Percentiles rank a stretch among this genome's conserved stretches.
These are phyloP conservation scores for Musa acuminata DNA, from an alignment of 176 grass and related monocot genomes.

Conservation along the genomic window DNA sequence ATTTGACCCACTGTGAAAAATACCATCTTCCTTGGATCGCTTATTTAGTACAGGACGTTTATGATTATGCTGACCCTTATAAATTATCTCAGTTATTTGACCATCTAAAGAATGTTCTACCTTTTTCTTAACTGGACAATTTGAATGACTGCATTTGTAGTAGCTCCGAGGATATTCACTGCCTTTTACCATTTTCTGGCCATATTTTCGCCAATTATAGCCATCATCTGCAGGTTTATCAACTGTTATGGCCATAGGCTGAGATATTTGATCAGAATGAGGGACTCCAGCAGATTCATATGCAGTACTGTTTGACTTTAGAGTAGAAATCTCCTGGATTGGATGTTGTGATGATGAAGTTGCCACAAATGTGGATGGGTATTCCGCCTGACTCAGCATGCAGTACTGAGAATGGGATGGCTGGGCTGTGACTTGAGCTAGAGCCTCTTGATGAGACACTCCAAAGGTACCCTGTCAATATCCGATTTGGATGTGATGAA, in stretches of 20 bases:
- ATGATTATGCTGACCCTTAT: slow-evolving; percentile 38
- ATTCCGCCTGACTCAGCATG: slow-evolving; percentile 40
- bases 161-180: slow-evolving; percentile 41
- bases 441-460: slow-evolving; percentile 82
- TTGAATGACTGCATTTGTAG: slow-evolving; percentile 28
- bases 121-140: slow-evolving; percentile 33
- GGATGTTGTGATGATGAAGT: slow-evolving; percentile 21
- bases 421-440: slow-evolving; percentile 83
- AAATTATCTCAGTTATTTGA: slow-evolving; percentile 36
- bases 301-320: slow-evolving; percentile 24
- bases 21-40: slow-evolving; percentile 8
- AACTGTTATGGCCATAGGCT: slow-evolving; percentile 26
- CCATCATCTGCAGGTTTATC: slow-evolving; percentile 60
- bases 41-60: slow-evolving; percentile 20
- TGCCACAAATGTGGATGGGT: slow-evolving; percentile 26
- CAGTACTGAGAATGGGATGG: slow-evolving; percentile 46
- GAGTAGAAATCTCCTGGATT: slow-evolving; percentile 28
- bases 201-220: slow-evolving; percentile 68
- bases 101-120: slow-evolving; percentile 30
- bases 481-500: neutral
- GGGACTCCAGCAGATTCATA: slow-evolving; percentile 37
- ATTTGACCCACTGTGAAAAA: slow-evolving; percentile 18
- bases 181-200: slow-evolving; percentile 53
- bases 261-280: slow-evolving; percentile 31
- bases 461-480: slow-evolving; percentile 55